Percentiles rank a stretch among this genome's conserved stretches.
Evolutionary conservation across 495 filamentous ascomycete genomes (phyloP).

Genomic region (Penicillium pulvis): DNA sequence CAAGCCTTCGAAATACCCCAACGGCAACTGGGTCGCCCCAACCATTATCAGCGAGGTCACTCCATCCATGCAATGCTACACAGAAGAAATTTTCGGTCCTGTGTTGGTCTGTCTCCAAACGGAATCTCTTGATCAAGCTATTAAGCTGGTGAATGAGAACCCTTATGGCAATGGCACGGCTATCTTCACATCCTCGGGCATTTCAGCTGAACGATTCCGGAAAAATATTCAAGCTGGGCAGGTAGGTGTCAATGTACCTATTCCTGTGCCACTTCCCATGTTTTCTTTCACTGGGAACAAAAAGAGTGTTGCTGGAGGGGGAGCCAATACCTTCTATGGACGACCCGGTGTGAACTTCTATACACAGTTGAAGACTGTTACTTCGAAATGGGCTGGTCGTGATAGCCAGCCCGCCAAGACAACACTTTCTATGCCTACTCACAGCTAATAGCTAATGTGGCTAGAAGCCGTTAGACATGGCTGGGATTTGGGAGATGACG

Average conservation of each 20-base stretch:
- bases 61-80: conserved; percentile 20
- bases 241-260: conserved; percentile 63
- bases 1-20: conserved; percentile 11
- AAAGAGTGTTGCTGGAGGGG: conserved; percentile 85
- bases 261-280: conserved; percentile 85
- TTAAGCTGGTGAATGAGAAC: conserved; percentile 62
- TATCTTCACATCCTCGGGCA: conserved; percentile 62
- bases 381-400: conserved; percentile 33
- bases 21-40: conserved; percentile 38
- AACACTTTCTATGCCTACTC: conserved; percentile 14
- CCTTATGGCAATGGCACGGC: conserved; percentile 68
- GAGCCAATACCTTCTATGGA: conserved; percentile 90
- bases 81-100: conserved; percentile 32
- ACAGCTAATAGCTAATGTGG: too few relatives aligned
- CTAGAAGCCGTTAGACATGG: too few relatives aligned
- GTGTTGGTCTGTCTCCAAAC: conserved; percentile 53
- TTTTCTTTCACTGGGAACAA: conserved; percentile 97
- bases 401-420: conserved; percentile 6
- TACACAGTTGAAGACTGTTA: conserved; percentile 94
- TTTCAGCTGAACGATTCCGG: conserved; percentile 60
- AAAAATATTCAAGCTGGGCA: conserved; percentile 58
- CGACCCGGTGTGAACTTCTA: conserved; percentile 87
- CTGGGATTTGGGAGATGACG: too few relatives aligned
- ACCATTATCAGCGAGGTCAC: conserved; percentile 23
- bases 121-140: conserved; percentile 74